Evolutionary conservation across 2,329 filamentous ascomycete species (phyloP), one percentile per base, ranked within the genome.

Genomic region (Fonsecaea multimorphosa): DNA sequence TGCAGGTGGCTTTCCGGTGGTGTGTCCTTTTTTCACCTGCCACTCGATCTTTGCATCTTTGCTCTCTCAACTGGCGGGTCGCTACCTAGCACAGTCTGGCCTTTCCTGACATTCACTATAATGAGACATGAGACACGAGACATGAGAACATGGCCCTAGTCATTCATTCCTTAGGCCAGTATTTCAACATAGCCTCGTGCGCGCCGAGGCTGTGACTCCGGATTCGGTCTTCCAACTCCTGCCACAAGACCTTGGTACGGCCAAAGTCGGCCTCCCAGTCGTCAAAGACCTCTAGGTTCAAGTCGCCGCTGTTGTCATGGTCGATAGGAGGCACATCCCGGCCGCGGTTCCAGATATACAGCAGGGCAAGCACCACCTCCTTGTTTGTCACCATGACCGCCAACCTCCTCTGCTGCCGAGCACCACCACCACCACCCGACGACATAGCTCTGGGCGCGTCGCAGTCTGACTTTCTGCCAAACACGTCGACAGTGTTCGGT

Each of bases 271-370:
- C 9, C 22, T 49, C 44, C 44, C 44, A 14, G 44, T 24, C 9
- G 44, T 49, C 19, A 6, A 49, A 4, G 19, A 49, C 19, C 11
- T 27, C 22, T 19, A 49, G 19, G 3, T 14, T 14, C n/a, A 24
- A 22, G 44, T 40, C 12, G 38, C 1, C 1, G 14, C 16, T 5
- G 38, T n/a, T n/a, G 16, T 58, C 2, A 5, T n/a, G 24, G 5
- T 31, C 3, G 14, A 14, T 19, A 12, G 27, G 7, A 31, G 34
- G 9, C 11, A 58, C 56, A n/a, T n/a, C n/a, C 12, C 6, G 24
- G n/a, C 36, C 56, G 11, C n/a, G 32, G 16, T 60, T 51, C 57
- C 57, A 51, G 27, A 51, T 51, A 27, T 36, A 14, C 29, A 60
- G 40, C 58, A 55, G n/a, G 5, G 16, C 29, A 7, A 54, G 29